Evolutionary conservation across 2,329 filamentous ascomycete species (phyloP), one percentile per base, ranked within the genome.

Genomic region (Pseudodiploospora longispora): DNA sequence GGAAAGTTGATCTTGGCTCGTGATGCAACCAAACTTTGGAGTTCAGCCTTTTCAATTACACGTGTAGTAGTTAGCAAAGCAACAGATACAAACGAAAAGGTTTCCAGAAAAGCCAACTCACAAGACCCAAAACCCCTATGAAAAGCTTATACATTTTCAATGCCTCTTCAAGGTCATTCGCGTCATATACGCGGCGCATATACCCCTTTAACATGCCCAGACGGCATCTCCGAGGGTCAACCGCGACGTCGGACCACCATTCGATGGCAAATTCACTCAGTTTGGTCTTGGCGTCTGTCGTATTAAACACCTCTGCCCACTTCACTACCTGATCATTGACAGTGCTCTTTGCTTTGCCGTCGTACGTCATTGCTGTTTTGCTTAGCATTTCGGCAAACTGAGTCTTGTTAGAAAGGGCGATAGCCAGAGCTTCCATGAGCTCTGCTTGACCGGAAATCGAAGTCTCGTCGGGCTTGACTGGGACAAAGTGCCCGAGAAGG

Each of bases 391-490:
- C 32, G 4, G 47, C 45, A 2, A 49, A 47, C 0, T 50, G 42
- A 1, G 47, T 44, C 2, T 51, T 50, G 31, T 58, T 40, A 6
- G 48, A 48, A 12, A 58, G 4, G 0, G 45, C 38, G 28, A 47
- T 47, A 1, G 50, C 49, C 4, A 59, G 45, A 0, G 47, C 49
- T 30, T 58, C 48, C 32, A 59, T 53, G 1, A 56, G 52, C 35
- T 59, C 55, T 1, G 36, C 47, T 5, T 52, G 44, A 29, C 58
- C 49, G 3, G 33, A 30, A 0, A 35, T 1, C 0, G 53, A 46
- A 12, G 58, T 51, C 6, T 55, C 30, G 0, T 52, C 50, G 1
- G 43, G 39, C 1, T 50, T 34, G n/a, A 57, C 52, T 1, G 30
- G 10, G 0, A 7, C 6, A 36, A 48, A 59, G 9, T 60, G 56